Evolutionary conservation across 192 early-diverging fungal genomes (phyloP).

Genomic region (Chytriomyces sp.): DNA sequence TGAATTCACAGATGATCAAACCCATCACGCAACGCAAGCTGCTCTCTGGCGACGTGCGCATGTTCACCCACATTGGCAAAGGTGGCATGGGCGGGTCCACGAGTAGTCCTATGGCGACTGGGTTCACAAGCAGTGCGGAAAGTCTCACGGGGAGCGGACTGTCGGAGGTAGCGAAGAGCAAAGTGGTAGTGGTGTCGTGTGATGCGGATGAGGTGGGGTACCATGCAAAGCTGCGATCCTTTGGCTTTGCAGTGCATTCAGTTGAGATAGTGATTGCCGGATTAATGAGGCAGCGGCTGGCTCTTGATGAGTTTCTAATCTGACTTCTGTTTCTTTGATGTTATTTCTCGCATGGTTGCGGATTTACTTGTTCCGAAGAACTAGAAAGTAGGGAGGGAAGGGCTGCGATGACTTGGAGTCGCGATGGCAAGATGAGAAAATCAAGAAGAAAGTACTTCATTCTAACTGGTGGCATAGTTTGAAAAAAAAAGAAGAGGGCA

Average conservation of each 20-base stretch:
- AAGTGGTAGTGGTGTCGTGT: neutral
- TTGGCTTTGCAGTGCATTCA: neutral
- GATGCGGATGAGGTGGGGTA: conserved; percentile 6
- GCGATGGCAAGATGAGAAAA: too few species aligned
- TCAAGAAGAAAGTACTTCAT: too few species aligned
- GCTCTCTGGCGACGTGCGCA: neutral
- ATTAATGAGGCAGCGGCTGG: conserved; percentile 17
- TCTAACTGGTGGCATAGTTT: too few species aligned
- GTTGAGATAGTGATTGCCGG: conserved; percentile 2
- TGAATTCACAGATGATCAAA: neutral
- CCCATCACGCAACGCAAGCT: conserved; percentile 1
- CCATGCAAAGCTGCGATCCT: neutral
- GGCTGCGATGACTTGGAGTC: too few species aligned
- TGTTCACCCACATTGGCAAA: neutral
- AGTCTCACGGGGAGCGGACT: neutral
- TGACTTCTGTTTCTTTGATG: neutral
- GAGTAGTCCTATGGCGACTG: neutral
- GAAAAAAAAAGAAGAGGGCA: too few species aligned
- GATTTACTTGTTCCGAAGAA: too few species aligned
- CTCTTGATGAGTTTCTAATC: neutral
- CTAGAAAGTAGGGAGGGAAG: too few species aligned
- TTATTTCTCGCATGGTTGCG: too few species aligned
- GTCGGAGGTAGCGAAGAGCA: neutral
- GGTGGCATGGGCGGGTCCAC: neutral
- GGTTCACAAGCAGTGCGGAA: neutral